A percentile compares a stretch with the other conserved stretches of the same genome.
Evolutionary conservation across 768 basidiomycete species (phyloP).

Genomic region (Dendrothele bispora): DNA sequence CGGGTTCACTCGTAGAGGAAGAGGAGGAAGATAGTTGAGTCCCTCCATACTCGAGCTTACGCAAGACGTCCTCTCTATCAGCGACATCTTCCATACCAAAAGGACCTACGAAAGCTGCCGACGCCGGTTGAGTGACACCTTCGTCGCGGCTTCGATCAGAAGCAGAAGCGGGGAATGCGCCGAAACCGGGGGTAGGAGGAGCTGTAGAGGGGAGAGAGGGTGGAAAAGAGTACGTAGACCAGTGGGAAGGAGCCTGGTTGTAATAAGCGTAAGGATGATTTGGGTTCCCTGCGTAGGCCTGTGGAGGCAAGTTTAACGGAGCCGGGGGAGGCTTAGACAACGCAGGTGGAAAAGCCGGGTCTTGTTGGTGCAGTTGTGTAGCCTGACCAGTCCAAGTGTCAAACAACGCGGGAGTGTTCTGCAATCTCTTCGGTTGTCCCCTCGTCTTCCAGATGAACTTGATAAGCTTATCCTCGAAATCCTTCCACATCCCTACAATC

Average conservation of each 20-base stretch:
- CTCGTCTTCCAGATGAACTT: constrained; percentile 74
- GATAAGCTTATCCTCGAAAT: constrained; percentile 79
- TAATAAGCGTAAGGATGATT: not conserved
- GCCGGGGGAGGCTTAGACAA: constrained; percentile 1
- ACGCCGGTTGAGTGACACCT: no score
- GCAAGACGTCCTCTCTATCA: not conserved
- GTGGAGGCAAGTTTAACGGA: not conserved
- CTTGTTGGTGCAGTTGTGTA: no score
- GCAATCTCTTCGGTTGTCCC: constrained; percentile 21
- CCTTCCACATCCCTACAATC: constrained; percentile 69
- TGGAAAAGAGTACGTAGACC: no score
- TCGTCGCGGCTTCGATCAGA: no score
- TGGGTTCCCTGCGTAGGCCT: not conserved
- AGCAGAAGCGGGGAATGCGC: no score
- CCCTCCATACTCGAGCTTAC: no score
- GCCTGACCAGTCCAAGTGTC: not conserved
- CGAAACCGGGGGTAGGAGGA: no score
- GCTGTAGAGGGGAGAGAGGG: no score
- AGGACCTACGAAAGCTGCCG: not conserved
- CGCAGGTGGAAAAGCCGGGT: not conserved
- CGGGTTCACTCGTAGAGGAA: not conserved
- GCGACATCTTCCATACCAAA: constrained; percentile 9
- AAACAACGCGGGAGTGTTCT: constrained; percentile 6
- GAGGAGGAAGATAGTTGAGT: no score
- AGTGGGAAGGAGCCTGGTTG: no score